Evolutionary conservation across 2,329 filamentous ascomycete genomes (phyloP).

Genomic region (Apiospora pterosperma): DNA sequence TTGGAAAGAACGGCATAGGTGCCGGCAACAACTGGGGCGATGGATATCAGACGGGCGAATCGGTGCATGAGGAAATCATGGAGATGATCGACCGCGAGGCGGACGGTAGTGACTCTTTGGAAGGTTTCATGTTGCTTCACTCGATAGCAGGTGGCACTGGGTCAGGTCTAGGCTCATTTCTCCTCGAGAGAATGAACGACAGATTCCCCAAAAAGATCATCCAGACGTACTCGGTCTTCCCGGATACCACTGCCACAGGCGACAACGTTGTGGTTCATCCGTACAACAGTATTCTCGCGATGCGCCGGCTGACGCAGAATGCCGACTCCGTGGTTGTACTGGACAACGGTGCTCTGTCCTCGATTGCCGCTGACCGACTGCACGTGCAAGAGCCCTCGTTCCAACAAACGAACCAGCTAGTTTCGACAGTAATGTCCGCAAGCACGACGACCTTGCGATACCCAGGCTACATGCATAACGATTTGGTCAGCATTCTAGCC

Average conservation of each 20-base stretch:
- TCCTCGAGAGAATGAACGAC: constrained; percentile 94
- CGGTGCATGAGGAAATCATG: constrained; percentile 93
- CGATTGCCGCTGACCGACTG: constrained; percentile 90
- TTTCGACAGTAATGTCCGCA: constrained; percentile 97
- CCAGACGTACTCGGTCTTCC: constrained; percentile 98
- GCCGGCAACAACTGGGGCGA: constrained; percentile 99
- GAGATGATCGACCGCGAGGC: constrained; percentile 99
- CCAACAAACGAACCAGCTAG: constrained; percentile 95
- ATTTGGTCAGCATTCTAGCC: constrained; percentile 93
- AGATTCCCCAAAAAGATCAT: constrained; percentile 98
- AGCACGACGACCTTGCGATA: constrained; percentile 95
- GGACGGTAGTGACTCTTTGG: constrained; percentile 94
- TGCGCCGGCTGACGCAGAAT: constrained; percentile 89
- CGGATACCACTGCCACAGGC: constrained; percentile 80
- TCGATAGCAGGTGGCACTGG: constrained; percentile 97
- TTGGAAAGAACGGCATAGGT: constrained; percentile 88
- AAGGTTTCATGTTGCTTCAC: constrained; percentile 98
- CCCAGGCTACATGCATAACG: constrained; percentile 99
- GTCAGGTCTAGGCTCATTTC: constrained; percentile 90
- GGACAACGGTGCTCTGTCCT: constrained; percentile 89
- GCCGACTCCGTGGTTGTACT: constrained; percentile 96
- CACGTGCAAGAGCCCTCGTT: constrained; percentile 96
- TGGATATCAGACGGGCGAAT: constrained; percentile 89
- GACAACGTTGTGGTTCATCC: constrained; percentile 91
- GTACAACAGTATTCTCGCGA: constrained; percentile 92